phyloP scores from a whole-genome alignment of 1,284 basidiomycete species.

The Trametes hirsuta region DNA sequence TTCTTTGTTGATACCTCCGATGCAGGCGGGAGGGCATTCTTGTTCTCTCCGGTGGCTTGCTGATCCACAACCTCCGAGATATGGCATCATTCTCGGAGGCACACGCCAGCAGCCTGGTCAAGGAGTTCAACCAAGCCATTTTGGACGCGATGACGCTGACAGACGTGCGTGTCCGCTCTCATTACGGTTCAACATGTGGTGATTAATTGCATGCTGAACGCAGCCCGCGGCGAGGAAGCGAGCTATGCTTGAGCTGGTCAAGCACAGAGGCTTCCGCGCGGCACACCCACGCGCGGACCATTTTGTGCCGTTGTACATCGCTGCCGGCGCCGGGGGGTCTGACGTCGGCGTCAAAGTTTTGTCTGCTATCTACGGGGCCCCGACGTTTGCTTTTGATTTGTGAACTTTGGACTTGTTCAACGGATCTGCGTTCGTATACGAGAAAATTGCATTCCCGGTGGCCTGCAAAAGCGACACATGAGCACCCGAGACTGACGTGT shows the following conservation, averaged over 20 bases:
- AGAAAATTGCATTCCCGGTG: neutral
- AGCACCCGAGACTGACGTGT: too few species aligned
- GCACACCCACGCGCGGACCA: slow-evolving; percentile 76
- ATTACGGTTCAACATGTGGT: slow-evolving; percentile 4
- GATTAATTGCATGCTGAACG: slow-evolving; percentile 4
- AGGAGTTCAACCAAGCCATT: slow-evolving; percentile 63
- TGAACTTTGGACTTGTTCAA: slow-evolving; percentile 26
- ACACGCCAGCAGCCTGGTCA: slow-evolving; percentile 50
- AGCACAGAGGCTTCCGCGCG: slow-evolving; percentile 61
- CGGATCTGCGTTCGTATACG: neutral
- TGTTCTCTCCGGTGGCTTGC: slow-evolving; percentile 71
- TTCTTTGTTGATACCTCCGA: slow-evolving; percentile 8
- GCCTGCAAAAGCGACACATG: too few species aligned
- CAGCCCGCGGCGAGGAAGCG: slow-evolving; percentile 45
- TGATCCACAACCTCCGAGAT: slow-evolving; percentile 69
- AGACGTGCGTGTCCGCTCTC: slow-evolving; percentile 47
- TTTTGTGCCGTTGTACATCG: slow-evolving; percentile 74
- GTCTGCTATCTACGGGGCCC: slow-evolving; percentile 56
- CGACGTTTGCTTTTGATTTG: slow-evolving; percentile 66
- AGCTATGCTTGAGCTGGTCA: slow-evolving; percentile 52
- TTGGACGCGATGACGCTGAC: slow-evolving; percentile 52
- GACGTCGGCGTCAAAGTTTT: slow-evolving; percentile 51
- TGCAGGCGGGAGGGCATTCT: slow-evolving; percentile 63
- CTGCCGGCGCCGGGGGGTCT: slow-evolving; percentile 69
- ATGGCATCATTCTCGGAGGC: slow-evolving; percentile 53